phyloP scores from a whole-genome alignment of 2,329 filamentous ascomycete genomes.

The Cercospora brassicicola region DNA sequence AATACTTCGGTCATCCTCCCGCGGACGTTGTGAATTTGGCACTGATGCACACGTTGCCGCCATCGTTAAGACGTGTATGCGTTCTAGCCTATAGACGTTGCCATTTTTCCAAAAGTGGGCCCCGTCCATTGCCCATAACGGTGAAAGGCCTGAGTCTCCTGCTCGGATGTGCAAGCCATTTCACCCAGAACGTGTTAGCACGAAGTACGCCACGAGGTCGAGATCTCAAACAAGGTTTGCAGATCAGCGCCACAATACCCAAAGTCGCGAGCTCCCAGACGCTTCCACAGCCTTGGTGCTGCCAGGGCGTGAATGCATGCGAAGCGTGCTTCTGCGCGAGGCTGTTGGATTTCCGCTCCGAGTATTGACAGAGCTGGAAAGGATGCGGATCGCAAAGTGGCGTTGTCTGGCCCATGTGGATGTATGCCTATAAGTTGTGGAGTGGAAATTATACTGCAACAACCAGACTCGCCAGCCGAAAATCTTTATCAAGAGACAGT shows the following conservation, averaged over 20 bases:
- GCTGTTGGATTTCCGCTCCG: background rate
- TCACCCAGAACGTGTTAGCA: constrained; percentile 6
- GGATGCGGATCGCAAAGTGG: background rate
- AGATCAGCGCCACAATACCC: constrained; percentile 4
- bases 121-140: constrained; percentile 1
- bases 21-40: background rate
- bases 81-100: constrained; percentile 3
- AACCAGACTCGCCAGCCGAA: no score
- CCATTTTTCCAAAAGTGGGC: background rate
- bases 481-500: background rate
- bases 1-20: background rate
- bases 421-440: background rate
- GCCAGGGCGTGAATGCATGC: background rate
- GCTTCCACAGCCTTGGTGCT: background rate
- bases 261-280: background rate
- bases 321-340: background rate
- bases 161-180: constrained; percentile 7
- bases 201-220: constrained; percentile 12
- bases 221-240: constrained; percentile 18
- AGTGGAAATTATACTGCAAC: background rate
- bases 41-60: constrained; percentile 3
- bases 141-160: background rate
- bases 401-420: background rate
- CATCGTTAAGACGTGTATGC: background rate
- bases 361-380: background rate